Evolutionary conservation across 805 yeast genomes (phyloP), one percentile per base, ranked within the genome.

Genomic region (Lachancea quebecensis): DNA sequence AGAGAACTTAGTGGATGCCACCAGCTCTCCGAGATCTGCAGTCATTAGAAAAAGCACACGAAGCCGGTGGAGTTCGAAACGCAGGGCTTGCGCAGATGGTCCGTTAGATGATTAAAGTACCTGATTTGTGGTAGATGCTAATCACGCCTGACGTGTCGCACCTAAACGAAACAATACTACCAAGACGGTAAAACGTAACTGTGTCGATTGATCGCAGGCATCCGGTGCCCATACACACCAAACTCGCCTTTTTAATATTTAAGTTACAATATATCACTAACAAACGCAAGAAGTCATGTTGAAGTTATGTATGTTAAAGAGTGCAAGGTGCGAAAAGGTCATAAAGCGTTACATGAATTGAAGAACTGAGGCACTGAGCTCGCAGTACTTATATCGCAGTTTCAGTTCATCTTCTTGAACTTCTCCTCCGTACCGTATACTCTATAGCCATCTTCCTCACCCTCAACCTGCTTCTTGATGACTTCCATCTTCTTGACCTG

Each of bases 381-480:
- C 7, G 25, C 25, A 21, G 25, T 21, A 7, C 25, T 21, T 4
- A 21, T 35, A 3, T 15, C 18, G 21, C 29, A n/a, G 11, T 34
- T 7, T 29, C 34, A 39, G 41, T 52, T 38, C 15, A 60, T 58
- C 45, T 60, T 58, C 42, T 56, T 62, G 43, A 60, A 41, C 37
- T 45, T 50, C 48, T 72, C 77, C 53, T 72, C 76, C 29, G 77
- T 67, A 29, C 76, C 79, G 58, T 90, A 90, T 29, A 74, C 88
- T 66, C 97, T 80, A 60, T 75, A 77, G 61, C 81, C 88, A 47
- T 79, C 84, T 36, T 64, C 69, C 42, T 74, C 78, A 51, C 93
- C 95, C 69, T 93, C 99, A 52, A 91, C 83, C 47, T 72, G 77
- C 41, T 72, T 72, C 68, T 89, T 85, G 58, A 89, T 88, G 46